Base-by-base conservation (phyloP, 495 filamentous ascomycete species). In the Clohesyomyces aquaticus region DNA sequence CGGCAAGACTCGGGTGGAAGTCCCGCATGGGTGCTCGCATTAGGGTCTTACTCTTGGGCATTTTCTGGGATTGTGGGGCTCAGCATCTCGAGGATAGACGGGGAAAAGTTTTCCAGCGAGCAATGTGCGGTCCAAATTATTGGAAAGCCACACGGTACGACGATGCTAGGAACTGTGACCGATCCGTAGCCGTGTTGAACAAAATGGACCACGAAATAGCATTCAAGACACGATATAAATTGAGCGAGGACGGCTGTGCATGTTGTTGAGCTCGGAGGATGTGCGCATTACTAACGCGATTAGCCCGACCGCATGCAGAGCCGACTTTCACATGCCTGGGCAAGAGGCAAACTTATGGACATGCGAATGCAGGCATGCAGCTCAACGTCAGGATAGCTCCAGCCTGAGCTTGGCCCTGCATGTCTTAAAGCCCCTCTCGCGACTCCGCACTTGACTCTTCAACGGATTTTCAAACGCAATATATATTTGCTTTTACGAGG, bases 1-100 rank as follows among this genome's bases (percentile, higher is more conserved):
- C 16, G 25, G 21, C 35, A 10, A 29, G 10, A 27, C 53, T 41
- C 50, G 51, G 25, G 41, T n/a, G 41, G n/a, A 19, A 16, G 46
- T 46, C 12, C 16, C 51, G 52, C n/a, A 28, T 56, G 41, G 43
- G 16, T 18, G n/a, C n/a, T 25, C 48, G 61, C 52, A 56, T 46
- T 50, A 47, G 53, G 52, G 61, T 57, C 38, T 48, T 50, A 29
- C 18, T 51, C 38, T 32, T 43, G 25, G 32, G 54, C 61, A 65
- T 65, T 65, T 51, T 54, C 52, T 65, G 61, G 53, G 61, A 45
- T 8, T 59, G 42, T 29, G 61, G 45, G 43, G 61, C 54, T 63
- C 47, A 56, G 61, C 46, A 65, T 53, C 21, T 59, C 21, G 29
- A 26, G 12, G 38, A 59, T 65, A 65, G 61, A 65, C 16, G 47